phyloP scores from a whole-genome alignment of 345 rosid species.

The Aquilaria yunnanensis region DNA sequence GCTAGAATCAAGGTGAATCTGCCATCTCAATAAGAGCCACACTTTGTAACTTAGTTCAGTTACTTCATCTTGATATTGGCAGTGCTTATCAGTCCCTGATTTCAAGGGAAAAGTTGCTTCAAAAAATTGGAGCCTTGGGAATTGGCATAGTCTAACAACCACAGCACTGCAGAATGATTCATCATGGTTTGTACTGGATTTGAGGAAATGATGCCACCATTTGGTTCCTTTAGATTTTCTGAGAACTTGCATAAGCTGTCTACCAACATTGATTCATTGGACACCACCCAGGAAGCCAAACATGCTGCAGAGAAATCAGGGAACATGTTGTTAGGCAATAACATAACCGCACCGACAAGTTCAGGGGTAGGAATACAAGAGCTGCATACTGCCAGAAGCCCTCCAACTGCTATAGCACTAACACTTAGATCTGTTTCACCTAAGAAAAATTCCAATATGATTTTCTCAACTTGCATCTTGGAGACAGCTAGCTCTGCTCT shows the following conservation, averaged over 20 bases:
- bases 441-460: slow-evolving; percentile 34
- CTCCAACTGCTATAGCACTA: slow-evolving; percentile 41
- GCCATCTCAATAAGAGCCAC: too few species aligned
- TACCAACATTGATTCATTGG: slow-evolving; percentile 33
- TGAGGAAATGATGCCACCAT: background rate
- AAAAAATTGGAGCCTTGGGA: background rate
- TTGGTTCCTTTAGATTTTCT: slow-evolving; percentile 19
- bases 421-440: slow-evolving; percentile 24
- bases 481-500: slow-evolving; percentile 47
- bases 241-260: slow-evolving; percentile 37
- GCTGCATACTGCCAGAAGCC: slow-evolving; percentile 35
- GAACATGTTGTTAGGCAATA: slow-evolving; percentile 35
- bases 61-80: too few species aligned
- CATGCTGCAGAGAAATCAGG: slow-evolving; percentile 36
- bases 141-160: slow-evolving; percentile 8
- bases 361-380: slow-evolving; percentile 36
- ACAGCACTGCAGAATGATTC: slow-evolving; percentile 6
- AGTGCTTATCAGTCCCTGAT: background rate
- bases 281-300: slow-evolving; percentile 36
- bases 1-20: too few species aligned
- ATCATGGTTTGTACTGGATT: slow-evolving; percentile 6
- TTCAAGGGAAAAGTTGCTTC: slow-evolving; percentile 4
- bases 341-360: slow-evolving; percentile 39
- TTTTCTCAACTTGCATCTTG: slow-evolving; percentile 32
- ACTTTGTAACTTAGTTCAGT: too few species aligned